These are phyloP conservation scores for Triticum urartu DNA, from an alignment of 176 grass and related monocot genomes.

Conservation along the genomic window DNA sequence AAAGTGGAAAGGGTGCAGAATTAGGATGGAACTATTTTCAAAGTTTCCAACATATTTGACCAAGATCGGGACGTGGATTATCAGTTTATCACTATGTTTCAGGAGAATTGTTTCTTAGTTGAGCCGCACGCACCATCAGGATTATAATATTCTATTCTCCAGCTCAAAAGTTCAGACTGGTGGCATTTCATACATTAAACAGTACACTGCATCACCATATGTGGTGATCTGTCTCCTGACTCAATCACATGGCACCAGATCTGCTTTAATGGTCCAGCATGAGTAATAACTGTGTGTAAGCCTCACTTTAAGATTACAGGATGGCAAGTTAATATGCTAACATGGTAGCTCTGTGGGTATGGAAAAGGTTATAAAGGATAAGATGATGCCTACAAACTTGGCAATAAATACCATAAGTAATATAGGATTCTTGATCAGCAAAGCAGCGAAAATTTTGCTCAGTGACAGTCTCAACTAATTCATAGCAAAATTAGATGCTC, in stretches of 20 bases:
- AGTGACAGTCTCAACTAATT: background rate
- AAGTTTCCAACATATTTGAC: background rate
- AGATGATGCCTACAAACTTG: constrained; percentile 1
- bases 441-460: background rate
- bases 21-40: background rate
- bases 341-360: background rate
- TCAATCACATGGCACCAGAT: constrained; percentile 20
- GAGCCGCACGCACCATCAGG: background rate
- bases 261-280: constrained; percentile 31
- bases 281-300: constrained; percentile 13
- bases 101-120: background rate
- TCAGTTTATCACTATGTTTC: background rate
- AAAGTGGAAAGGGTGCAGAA: background rate
- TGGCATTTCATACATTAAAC: constrained; percentile 18
- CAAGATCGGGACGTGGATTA: background rate
- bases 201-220: background rate
- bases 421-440: background rate
- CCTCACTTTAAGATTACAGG: background rate
- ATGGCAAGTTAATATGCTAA: constrained; percentile 42
- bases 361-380: constrained; percentile 9
- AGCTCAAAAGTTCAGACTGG: background rate
- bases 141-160: background rate
- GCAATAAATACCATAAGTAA: constrained; percentile 12
- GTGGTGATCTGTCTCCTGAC: background rate
- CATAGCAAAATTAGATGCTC: background rate